Base-by-base conservation (phyloP, 495 filamentous ascomycete genomes). In the Hypomontagnella monticulosa region DNA sequence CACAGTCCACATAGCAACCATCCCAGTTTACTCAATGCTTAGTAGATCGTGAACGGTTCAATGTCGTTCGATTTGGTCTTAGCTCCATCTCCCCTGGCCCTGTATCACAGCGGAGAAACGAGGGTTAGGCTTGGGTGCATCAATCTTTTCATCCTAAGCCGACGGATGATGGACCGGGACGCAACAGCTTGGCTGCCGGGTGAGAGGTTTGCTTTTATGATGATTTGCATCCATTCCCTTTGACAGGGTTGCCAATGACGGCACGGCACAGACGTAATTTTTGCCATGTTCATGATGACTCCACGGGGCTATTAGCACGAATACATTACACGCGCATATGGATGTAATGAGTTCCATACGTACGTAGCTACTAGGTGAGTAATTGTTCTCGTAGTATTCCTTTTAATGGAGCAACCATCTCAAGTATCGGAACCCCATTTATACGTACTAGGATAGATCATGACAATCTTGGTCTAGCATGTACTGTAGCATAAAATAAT, bases 121-220 rank as follows among this genome's bases (percentile, higher is more conserved):
- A 51, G 47, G 54, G 30, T 59, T 43, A 32, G 27, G 42, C 30
- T 57, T 56, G 27, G 52, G 46, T 41, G 44, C 37, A 54, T 65
- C 49, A 59, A 50, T 61, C 38, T 34, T 63, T 23, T 37, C 56
- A 63, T 69, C 33, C 38, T 41, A 14, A 63, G 50, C 59, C 60
- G 60, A 52, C 60, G 66, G 66, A 69, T 57, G 66, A 64, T 64
- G 42, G 40, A 61, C 66, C 66, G 66, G 66, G 66, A 64, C 66
- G 60, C 51, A 61, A 64, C 66, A 70, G 67, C 67, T 65, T 70
- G 67, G 67, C 61, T 65, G 61, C 66, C 66, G 66, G 59, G 16
- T 59, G 19, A 32, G 54, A 59, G 54, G 54, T 57, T 61, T 67
- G 63, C 53, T 67, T 67, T 64, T 64, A 64, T 66, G 63, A 66